These are phyloP conservation scores for Colletotrichum chrysophilum DNA, from an alignment of 2,329 filamentous ascomycete species.

Conservation along the genomic window DNA sequence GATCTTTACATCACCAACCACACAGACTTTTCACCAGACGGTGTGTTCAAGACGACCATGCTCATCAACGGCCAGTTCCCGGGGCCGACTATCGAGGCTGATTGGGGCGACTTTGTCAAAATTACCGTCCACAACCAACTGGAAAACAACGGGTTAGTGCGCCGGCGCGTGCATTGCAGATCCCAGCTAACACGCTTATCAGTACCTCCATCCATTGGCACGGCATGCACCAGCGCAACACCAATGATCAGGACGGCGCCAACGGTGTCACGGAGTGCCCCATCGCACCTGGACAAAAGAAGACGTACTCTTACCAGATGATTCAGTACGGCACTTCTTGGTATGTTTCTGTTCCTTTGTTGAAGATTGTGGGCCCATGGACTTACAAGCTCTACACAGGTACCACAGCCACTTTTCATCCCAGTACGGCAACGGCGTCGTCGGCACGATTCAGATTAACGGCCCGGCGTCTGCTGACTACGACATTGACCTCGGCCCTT, in stretches of 20 bases:
- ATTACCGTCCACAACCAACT: conserved; percentile 68
- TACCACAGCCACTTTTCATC: conserved; percentile 58
- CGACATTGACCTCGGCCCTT: conserved; percentile 65
- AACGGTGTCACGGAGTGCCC: conserved; percentile 50
- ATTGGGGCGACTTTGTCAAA: conserved; percentile 51
- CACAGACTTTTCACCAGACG: conserved; percentile 25
- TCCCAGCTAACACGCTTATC: conserved; percentile 38
- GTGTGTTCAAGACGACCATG: conserved; percentile 37
- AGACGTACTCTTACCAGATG: conserved; percentile 39
- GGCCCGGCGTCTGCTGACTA: conserved; percentile 51
- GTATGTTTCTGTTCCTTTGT: conserved; percentile 19
- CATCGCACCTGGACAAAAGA: conserved; percentile 34
- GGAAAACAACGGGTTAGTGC: conserved; percentile 35
- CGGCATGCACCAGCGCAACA: conserved; percentile 48
- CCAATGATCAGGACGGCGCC: conserved; percentile 48
- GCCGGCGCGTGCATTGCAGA: neutral
- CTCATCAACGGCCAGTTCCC: conserved; percentile 52
- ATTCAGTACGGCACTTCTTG: conserved; percentile 42
- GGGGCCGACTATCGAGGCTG: conserved; percentile 55
- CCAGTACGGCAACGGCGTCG: conserved; percentile 57
- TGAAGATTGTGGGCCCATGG: neutral
- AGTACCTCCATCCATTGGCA: conserved; percentile 53
- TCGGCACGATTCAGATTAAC: conserved; percentile 55
- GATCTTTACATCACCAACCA: conserved; percentile 31
- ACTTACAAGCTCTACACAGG: conserved; percentile 28